Evolutionary conservation across 768 basidiomycete species (phyloP).

Genomic region (Boletus reticuloceps): DNA sequence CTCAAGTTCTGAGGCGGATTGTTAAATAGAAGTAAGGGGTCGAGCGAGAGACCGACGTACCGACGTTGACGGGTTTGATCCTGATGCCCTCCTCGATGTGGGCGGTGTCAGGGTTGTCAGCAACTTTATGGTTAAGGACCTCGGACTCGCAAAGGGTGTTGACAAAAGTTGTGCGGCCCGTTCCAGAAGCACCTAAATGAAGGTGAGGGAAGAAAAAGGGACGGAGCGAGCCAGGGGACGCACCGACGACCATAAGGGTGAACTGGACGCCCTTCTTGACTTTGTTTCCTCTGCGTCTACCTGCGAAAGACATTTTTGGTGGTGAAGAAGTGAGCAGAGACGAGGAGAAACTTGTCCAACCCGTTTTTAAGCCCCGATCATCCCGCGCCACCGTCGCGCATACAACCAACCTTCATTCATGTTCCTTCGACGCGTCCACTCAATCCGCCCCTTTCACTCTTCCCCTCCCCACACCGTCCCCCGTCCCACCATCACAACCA

Average conservation of each 20-base stretch:
- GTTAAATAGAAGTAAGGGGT: neutral
- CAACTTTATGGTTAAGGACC: slow-evolving; percentile 84
- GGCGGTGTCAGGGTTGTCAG: slow-evolving; percentile 81
- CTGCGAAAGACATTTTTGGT: slow-evolving; percentile 75
- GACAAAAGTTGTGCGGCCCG: slow-evolving; percentile 96
- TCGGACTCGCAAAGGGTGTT: slow-evolving; percentile 99
- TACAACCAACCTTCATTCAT: slow-evolving; percentile 11
- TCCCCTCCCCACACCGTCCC: neutral
- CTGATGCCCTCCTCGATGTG: slow-evolving; percentile 92
- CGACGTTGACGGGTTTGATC: slow-evolving; percentile 94
- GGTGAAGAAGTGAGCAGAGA: slow-evolving; percentile 28
- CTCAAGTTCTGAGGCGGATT: slow-evolving; percentile 71
- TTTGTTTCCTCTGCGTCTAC: slow-evolving; percentile 87
- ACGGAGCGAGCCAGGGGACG: slow-evolving; percentile 30
- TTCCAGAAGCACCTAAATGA: slow-evolving; percentile 88
- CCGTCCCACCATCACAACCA: slow-evolving; percentile 39
- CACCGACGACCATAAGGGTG: slow-evolving; percentile 97
- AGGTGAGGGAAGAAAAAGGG: slow-evolving; percentile 1
- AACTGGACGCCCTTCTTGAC: slow-evolving; percentile 99
- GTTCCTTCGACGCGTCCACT: slow-evolving; percentile 11
- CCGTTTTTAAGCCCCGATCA: slow-evolving; percentile 33
- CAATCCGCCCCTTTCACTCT: slow-evolving; percentile 9
- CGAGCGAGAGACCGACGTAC: slow-evolving; percentile 36
- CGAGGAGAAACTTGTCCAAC: slow-evolving; percentile 33
- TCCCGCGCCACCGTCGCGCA: slow-evolving; percentile 33